A percentile compares a stretch with the other conserved stretches of the same genome.
Evolutionary conservation across 208 protist species (phyloP).

Genomic region (Acanthamoeba lenticulata): DNA sequence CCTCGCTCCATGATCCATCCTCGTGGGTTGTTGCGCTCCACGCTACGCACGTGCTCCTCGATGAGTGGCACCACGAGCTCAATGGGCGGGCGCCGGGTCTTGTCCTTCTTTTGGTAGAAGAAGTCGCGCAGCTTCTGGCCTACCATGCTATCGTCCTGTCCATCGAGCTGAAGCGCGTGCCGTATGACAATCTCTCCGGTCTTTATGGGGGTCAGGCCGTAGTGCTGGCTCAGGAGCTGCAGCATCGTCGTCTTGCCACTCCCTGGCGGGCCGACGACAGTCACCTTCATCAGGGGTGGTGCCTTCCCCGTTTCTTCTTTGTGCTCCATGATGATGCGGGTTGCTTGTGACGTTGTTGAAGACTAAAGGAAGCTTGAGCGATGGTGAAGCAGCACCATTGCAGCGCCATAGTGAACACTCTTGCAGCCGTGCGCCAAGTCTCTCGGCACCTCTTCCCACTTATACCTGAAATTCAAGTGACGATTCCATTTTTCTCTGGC

Average conservation of each 20-base stretch:
- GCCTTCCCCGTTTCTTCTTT: neutral
- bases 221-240: slow-evolving; percentile 15
- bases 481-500: too few relatives aligned
- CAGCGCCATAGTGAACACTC: too few relatives aligned
- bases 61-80: slow-evolving; percentile 56
- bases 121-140: slow-evolving; percentile 50
- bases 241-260: slow-evolving; percentile 62
- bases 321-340: neutral
- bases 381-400: too few relatives aligned
- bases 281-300: neutral
- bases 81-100: slow-evolving; percentile 1
- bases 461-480: too few relatives aligned
- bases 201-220: slow-evolving; percentile 61
- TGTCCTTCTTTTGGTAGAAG: slow-evolving; percentile 65
- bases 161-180: neutral
- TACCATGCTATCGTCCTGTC: neutral
- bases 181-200: slow-evolving; percentile 44
- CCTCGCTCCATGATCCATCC: slow-evolving; percentile 65
- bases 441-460: too few relatives aligned
- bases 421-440: too few relatives aligned
- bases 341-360: too few relatives aligned
- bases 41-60: neutral
- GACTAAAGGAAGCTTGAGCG: too few relatives aligned
- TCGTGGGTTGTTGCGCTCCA: neutral
- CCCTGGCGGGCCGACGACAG: neutral